phyloP scores from a whole-genome alignment of 2,329 filamentous ascomycete genomes.

The Davidsoniella neocaledoniae region DNA sequence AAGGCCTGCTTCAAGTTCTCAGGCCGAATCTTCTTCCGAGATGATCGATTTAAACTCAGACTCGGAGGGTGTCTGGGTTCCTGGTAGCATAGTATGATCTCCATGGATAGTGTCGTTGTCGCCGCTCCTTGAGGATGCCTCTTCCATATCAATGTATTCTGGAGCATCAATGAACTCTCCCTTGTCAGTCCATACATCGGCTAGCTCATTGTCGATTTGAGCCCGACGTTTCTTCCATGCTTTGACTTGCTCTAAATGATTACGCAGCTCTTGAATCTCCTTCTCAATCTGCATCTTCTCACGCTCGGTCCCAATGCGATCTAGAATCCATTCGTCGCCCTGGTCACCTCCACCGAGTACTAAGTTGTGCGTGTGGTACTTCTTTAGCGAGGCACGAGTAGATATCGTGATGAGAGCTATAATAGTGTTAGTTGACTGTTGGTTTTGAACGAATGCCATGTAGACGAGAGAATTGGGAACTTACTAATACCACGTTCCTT shows the following conservation, averaged over 20 bases:
- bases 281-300: conserved; percentile 90
- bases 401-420: conserved; percentile 84
- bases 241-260: conserved; percentile 65
- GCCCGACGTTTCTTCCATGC: conserved; percentile 62
- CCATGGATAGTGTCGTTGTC: too few relatives aligned
- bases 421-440: conserved; percentile 14
- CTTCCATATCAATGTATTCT: conserved; percentile 22
- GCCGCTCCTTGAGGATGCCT: neutral
- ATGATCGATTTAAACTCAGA: neutral
- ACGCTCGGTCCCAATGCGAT: conserved; percentile 80
- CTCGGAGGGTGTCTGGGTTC: neutral
- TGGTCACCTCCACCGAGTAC: conserved; percentile 64
- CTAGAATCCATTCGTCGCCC: conserved; percentile 81
- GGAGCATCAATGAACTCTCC: conserved; percentile 33
- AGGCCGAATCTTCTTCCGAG: neutral
- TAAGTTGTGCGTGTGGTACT: conserved; percentile 87
- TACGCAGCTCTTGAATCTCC: conserved; percentile 70
- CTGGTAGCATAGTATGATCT: neutral
- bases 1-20: neutral
- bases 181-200: conserved; percentile 40
- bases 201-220: conserved; percentile 72
- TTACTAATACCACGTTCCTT: conserved; percentile 88
- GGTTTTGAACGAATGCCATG: neutral
- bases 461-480: conserved; percentile 16
- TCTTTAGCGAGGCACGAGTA: conserved; percentile 83